Conservation (phyloP, 2,329 filamentous ascomycete species). For the Pseudogymnoascus sp. region DNA sequence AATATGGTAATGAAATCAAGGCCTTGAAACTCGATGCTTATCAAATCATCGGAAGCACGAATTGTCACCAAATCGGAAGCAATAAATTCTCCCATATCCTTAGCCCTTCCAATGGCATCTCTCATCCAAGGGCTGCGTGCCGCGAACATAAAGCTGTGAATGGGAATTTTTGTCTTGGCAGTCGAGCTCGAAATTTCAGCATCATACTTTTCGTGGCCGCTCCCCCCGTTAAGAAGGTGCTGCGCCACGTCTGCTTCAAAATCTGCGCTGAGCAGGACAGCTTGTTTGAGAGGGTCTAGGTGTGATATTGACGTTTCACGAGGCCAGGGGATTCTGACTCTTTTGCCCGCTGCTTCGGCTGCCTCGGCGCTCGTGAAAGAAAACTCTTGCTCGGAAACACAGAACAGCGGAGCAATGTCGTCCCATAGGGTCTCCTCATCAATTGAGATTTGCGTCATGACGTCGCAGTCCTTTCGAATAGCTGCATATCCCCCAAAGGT, state of each 20-base stretch:
- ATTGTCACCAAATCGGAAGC: slow-evolving; percentile 54
- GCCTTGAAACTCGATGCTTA: slow-evolving; percentile 56
- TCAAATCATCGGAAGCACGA: slow-evolving; percentile 41
- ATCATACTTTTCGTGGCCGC: slow-evolving; percentile 30
- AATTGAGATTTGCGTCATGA: slow-evolving; percentile 61
- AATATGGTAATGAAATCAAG: slow-evolving; percentile 72
- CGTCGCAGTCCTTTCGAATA: slow-evolving; percentile 73
- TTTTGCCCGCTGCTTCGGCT: slow-evolving; percentile 32
- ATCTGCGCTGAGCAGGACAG: slow-evolving; percentile 53
- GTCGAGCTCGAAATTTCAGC: background rate
- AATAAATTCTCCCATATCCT: slow-evolving; percentile 43
- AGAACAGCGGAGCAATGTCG: slow-evolving; percentile 61
- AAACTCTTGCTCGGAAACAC: slow-evolving; percentile 52
- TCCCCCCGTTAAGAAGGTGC: slow-evolving; percentile 37
- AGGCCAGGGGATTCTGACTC: slow-evolving; percentile 31
- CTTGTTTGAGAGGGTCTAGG: slow-evolving; percentile 41
- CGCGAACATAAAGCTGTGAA: slow-evolving; percentile 73
- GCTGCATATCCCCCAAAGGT: slow-evolving; percentile 85
- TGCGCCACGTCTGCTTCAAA: slow-evolving; percentile 53
- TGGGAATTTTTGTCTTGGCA: slow-evolving; percentile 47
- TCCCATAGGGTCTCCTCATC: slow-evolving; percentile 62
- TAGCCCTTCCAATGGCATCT: slow-evolving; percentile 49
- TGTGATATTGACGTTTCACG: slow-evolving; percentile 40
- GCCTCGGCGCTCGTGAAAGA: slow-evolving; percentile 24
- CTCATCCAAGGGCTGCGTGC: slow-evolving; percentile 65